These are phyloP conservation scores for Colletotrichum musae DNA, from an alignment of 2,329 filamentous ascomycete species.

Conservation along the genomic window DNA sequence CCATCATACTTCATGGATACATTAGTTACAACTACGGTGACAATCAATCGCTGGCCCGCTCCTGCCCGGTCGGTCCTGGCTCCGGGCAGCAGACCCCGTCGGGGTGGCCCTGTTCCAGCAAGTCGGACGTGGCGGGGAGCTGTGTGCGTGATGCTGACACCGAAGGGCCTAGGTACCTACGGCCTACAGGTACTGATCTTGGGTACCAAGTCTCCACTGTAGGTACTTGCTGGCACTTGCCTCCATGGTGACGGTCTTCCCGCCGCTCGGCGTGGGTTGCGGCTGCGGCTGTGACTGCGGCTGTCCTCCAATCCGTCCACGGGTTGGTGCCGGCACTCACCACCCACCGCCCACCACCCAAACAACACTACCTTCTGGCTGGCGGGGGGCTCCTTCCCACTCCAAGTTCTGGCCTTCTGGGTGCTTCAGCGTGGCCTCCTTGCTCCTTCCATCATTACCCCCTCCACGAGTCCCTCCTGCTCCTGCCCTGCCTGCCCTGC, in stretches of 20 bases:
- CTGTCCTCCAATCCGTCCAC: not conserved
- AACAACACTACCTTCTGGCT: too few species aligned
- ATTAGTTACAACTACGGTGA: too few species aligned
- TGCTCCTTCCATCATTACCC: not conserved
- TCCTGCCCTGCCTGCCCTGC: not conserved
- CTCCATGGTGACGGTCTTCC: not conserved
- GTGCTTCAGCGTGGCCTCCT: not conserved
- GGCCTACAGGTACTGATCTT: too few species aligned
- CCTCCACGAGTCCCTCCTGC: not conserved
- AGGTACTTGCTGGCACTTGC: not conserved
- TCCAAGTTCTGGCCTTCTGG: not conserved
- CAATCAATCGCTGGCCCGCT: constrained; percentile 22
- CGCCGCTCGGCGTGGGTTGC: not conserved
- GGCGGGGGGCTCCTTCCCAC: not conserved
- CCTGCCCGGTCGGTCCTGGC: constrained; percentile 28
- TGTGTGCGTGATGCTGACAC: constrained; percentile 4
- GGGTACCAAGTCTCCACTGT: too few species aligned
- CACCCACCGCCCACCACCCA: too few species aligned
- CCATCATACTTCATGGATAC: too few species aligned
- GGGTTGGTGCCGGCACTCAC: constrained; percentile 8
- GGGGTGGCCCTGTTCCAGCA: constrained; percentile 22
- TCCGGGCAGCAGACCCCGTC: constrained; percentile 23
- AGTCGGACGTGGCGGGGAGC: constrained; percentile 16
- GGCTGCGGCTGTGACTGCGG: not conserved
- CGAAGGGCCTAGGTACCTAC: not conserved